Evolutionary conservation across 2,329 filamentous ascomycete genomes (phyloP).

Genomic region (Claviceps spartinae): DNA sequence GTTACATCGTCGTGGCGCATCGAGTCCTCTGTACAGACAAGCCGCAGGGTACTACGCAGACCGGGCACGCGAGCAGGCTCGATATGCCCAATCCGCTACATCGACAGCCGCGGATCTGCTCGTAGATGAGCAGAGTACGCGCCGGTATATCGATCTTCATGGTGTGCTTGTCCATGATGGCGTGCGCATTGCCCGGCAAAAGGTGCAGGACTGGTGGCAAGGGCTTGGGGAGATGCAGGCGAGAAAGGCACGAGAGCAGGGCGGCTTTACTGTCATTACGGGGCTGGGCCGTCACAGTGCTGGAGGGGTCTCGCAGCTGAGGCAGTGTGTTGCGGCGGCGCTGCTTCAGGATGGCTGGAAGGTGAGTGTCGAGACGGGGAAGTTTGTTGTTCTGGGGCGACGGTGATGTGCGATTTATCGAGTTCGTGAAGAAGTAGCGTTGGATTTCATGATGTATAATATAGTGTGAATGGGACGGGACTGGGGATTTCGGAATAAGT

Average conservation of each 20-base stretch:
- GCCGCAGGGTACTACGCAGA: constrained; percentile 66
- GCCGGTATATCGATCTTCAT: constrained; percentile 60
- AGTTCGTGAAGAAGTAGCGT: background rate
- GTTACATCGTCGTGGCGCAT: constrained; percentile 39
- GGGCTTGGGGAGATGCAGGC: constrained; percentile 51
- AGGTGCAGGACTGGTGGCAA: constrained; percentile 64
- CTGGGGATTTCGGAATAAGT: background rate
- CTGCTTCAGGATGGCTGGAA: constrained; percentile 74
- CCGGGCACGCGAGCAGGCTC: constrained; percentile 50
- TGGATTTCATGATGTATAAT: background rate
- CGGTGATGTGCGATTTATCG: constrained; percentile 11
- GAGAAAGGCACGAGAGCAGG: constrained; percentile 29
- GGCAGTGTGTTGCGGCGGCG: constrained; percentile 65
- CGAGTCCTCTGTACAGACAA: constrained; percentile 59
- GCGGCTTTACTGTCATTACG: constrained; percentile 60
- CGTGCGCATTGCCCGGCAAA: constrained; percentile 58
- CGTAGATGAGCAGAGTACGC: constrained; percentile 53
- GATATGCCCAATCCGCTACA: constrained; percentile 41
- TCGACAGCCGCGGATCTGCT: constrained; percentile 56
- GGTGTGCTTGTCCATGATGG: constrained; percentile 72
- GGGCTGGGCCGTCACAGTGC: constrained; percentile 68
- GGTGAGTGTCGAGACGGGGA: constrained; percentile 57
- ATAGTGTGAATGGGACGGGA: background rate
- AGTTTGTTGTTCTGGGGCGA: constrained; percentile 54
- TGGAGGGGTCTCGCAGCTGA: constrained; percentile 60